Base-by-base conservation (phyloP, 2,329 filamentous ascomycete genomes). In the Boeremia exigua region DNA sequence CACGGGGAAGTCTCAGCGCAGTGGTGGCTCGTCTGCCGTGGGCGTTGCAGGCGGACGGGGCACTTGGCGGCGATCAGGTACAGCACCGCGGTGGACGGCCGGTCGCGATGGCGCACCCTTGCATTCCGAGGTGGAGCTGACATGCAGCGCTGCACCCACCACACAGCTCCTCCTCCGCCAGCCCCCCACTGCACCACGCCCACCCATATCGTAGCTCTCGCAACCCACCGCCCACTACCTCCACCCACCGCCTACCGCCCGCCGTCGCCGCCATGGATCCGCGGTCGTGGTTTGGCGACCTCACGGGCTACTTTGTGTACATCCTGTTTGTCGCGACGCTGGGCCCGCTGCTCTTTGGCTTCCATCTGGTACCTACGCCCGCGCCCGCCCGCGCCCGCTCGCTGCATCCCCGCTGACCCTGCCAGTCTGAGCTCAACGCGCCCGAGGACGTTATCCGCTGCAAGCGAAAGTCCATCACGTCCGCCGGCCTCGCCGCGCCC, bases 361-460 rank as follows among this genome's bases (percentile, higher is more conserved):
- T 91, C 77, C 94, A 98, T 77, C 78, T 98, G 73, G 92, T 95
- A 83, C 70, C 61, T 5, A 23, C 19, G 19, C 19, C 19, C 19
- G 19, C 19, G 69, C 28, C 39, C 33, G 51, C 15, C 28, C 29
- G 8, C 45, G 25, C 10, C 11, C 15, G 25, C 7, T 38, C 9
- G n/a, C 55, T 28, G 17, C 28, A 37, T 12, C 9, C 11, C 11
- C 10, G 17, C 43, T 52, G 6, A 52, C 34, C n/a, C 6, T 2
- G 3, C 14, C 68, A 94, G 93, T 91, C 92, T 66, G 95, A 98
- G 75, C 85, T 99, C 60, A 99, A 99, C 75, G 92, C 94, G 8
- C 95, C 95, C 8, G 89, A 97, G 82, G 89, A 93, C 81, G 91
- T 96, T 69, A 89, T 99, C 68, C 96, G 91, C 54, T 98, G 95